Evolutionary conservation across 164 flowering plant species (phyloP).

Genomic region (Amborella trichopoda): DNA sequence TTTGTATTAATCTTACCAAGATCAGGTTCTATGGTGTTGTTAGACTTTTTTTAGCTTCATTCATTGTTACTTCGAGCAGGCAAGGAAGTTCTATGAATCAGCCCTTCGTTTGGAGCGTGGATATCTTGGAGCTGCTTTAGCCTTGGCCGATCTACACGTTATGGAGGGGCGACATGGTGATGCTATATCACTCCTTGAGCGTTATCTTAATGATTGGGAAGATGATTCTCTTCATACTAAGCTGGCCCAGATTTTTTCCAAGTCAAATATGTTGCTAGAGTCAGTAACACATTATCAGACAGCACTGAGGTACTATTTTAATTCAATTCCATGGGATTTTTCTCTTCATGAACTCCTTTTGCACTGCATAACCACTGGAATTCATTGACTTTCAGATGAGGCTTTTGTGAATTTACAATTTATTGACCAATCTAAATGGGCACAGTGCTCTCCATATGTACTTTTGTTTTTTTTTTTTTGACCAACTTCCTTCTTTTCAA

Average conservation of each 20-base stretch:
- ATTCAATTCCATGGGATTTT: not conserved
- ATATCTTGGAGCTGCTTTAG: conserved; percentile 92
- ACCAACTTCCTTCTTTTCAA: not conserved
- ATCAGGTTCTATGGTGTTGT: not conserved
- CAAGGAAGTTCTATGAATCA: conserved; percentile 91
- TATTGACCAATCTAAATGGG: not conserved
- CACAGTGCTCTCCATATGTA: not conserved
- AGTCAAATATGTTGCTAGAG: conserved; percentile 80
- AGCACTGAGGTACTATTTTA: conserved; percentile 53
- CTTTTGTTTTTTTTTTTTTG: not conserved
- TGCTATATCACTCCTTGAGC: conserved; percentile 75
- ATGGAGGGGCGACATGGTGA: conserved; percentile 80
- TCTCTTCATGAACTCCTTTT: not conserved
- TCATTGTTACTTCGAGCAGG: conserved; percentile 24
- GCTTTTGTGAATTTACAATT: not conserved
- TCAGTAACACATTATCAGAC: conserved; percentile 87
- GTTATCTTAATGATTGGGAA: conserved; percentile 88
- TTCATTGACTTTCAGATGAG: not conserved
- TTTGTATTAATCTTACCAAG: not conserved
- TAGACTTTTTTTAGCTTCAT: not conserved
- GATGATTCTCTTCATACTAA: conserved; percentile 92
- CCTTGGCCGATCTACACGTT: conserved; percentile 92
- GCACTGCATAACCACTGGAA: too few species aligned
- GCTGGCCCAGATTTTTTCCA: conserved; percentile 89
- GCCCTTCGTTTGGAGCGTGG: conserved; percentile 94